phyloP scores from a whole-genome alignment of 495 filamentous ascomycete genomes.

The Pseudomonodictys pantanalensis region DNA sequence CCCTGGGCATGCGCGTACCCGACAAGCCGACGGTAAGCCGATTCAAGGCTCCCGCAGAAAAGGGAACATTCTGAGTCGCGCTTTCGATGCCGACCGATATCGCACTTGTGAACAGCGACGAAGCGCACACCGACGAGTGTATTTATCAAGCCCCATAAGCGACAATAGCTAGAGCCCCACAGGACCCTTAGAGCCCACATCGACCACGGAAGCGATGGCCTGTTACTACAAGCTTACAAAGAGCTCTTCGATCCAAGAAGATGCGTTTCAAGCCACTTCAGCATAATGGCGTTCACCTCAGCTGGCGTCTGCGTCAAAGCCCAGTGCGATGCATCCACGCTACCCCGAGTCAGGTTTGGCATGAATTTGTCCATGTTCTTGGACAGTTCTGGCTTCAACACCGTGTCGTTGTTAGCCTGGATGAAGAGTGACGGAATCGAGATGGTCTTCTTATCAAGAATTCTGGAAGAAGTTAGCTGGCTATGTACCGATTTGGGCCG shows the following conservation, averaged over 20 bases:
- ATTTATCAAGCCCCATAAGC: conserved; percentile 4
- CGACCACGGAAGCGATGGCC: background rate
- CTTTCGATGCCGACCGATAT: conserved; percentile 15
- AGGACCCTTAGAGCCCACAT: background rate
- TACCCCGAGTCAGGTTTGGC: conserved; percentile 52
- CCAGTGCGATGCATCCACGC: conserved; percentile 45
- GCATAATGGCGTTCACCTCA: conserved; percentile 42
- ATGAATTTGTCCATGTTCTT: conserved; percentile 65
- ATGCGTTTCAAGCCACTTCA: conserved; percentile 41
- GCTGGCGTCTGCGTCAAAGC: conserved; percentile 42
- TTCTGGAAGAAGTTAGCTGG: conserved; percentile 18
- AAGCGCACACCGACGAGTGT: background rate
- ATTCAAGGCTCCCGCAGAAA: background rate
- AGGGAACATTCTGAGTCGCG: background rate
- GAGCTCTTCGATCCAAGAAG: conserved; percentile 40
- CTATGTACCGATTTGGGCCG: background rate
- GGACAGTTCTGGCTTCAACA: conserved; percentile 63
- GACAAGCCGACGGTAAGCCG: background rate
- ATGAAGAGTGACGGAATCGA: conserved; percentile 72
- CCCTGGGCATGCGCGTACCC: background rate
- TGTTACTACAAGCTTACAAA: conserved; percentile 26
- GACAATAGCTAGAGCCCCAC: conserved; percentile 4
- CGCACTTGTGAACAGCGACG: conserved; percentile 4
- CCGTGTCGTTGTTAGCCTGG: conserved; percentile 62
- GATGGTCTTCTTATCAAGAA: conserved; percentile 45